A percentile compares a stretch with the other conserved stretches of the same genome.
These are phyloP conservation scores for Syzygium aqueum DNA, from an alignment of 345 rosid genomes.

Conservation along the genomic window DNA sequence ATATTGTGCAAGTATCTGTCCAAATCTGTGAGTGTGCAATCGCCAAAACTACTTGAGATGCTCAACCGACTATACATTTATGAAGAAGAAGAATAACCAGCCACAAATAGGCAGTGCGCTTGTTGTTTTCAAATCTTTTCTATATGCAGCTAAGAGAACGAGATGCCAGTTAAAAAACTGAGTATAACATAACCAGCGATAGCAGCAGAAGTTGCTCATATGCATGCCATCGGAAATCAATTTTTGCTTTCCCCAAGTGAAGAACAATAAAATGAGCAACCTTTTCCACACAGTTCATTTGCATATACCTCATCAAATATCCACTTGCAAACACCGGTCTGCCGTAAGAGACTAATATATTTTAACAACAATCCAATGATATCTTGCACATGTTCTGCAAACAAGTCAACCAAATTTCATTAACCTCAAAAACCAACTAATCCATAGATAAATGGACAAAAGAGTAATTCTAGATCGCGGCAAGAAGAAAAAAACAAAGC, in stretches of 20 bases:
- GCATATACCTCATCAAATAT: conserved; percentile 94
- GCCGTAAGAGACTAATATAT: conserved; percentile 60
- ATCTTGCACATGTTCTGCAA: conserved; percentile 75
- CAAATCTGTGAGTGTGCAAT: not conserved
- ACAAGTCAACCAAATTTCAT: not conserved
- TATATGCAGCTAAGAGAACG: not conserved
- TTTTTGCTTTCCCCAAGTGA: not conserved
- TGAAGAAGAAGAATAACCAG: not conserved
- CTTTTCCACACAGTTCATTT: not conserved
- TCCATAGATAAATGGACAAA: not conserved
- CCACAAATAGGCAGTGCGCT: not conserved
- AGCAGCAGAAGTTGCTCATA: not conserved
- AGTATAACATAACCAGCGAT: not conserved
- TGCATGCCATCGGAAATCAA: not conserved
- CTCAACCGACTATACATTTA: not conserved
- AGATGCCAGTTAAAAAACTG: not conserved
- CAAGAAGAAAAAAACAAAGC: not conserved
- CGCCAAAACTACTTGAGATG: not conserved
- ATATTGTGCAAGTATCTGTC: not conserved
- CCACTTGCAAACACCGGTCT: conserved; percentile 82
- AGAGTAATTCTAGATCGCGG: not conserved
- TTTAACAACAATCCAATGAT: conserved; percentile 70
- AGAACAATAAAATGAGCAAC: not conserved
- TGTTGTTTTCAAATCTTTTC: not conserved
- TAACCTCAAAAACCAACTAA: not conserved